These are phyloP conservation scores for Salix udensis DNA, from an alignment of 345 rosid species.

Conservation along the genomic window DNA sequence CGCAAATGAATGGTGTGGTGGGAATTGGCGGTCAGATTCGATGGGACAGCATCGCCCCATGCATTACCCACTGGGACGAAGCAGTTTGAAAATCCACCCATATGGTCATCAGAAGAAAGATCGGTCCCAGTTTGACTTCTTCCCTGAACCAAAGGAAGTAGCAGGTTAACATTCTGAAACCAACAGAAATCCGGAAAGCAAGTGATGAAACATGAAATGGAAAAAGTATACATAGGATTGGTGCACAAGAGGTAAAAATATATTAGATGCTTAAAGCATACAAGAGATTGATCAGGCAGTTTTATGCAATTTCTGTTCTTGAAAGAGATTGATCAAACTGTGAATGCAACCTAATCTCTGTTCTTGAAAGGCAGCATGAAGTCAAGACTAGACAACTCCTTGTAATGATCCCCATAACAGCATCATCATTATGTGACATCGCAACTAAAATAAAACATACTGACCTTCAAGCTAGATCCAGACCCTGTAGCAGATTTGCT, in stretches of 20 bases:
- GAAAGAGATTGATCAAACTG: neutral
- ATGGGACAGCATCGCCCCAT: slow-evolving; percentile 45
- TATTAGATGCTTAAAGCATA: neutral
- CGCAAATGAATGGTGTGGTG: slow-evolving; percentile 8
- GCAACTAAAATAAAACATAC: slow-evolving; percentile 3
- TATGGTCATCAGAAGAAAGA: slow-evolving; percentile 4
- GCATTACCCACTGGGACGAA: slow-evolving; percentile 64
- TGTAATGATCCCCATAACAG: too few relatives aligned
- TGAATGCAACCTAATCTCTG: neutral
- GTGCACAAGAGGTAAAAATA: neutral
- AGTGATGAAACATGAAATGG: neutral
- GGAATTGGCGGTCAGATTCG: slow-evolving; percentile 11
- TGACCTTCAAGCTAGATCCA: slow-evolving; percentile 49
- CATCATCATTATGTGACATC: neutral
- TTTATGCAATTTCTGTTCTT: neutral
- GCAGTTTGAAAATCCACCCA: slow-evolving; percentile 39
- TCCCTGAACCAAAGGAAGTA: slow-evolving; percentile 34
- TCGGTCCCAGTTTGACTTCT: slow-evolving; percentile 25
- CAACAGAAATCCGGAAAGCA: neutral
- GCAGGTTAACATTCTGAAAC: neutral
- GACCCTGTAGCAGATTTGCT: slow-evolving; percentile 42
- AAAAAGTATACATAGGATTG: neutral
- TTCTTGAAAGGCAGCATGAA: neutral
- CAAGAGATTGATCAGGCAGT: neutral
- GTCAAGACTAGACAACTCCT: neutral